Conservation (phyloP, 345 rosid species). For the Theobroma cacao region DNA sequence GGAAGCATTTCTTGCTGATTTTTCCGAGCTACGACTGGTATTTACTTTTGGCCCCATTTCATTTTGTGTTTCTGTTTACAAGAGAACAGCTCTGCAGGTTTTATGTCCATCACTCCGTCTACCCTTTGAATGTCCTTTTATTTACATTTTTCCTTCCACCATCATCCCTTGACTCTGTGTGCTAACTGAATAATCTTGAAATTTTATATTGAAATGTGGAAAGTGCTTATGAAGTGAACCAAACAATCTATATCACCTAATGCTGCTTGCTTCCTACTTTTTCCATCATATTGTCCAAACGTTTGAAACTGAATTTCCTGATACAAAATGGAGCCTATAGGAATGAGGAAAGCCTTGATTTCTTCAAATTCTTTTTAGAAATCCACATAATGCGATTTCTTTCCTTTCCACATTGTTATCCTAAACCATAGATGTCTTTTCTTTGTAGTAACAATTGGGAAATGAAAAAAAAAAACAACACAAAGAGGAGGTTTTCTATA, state of each 20-base stretch:
- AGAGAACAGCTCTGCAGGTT: background rate
- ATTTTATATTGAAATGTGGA: too few relatives aligned
- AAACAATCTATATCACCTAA: too few relatives aligned
- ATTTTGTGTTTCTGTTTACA: background rate
- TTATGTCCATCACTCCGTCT: background rate
- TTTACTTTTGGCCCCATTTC: background rate
- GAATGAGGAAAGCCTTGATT: background rate
- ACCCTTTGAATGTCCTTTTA: background rate
- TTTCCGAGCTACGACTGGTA: slow-evolving; percentile 71
- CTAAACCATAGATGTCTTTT: background rate
- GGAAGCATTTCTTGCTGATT: slow-evolving; percentile 77
- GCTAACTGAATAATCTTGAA: background rate
- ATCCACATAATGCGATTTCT: background rate
- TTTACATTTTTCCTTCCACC: background rate
- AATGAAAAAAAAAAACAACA: background rate
- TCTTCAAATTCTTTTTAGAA: background rate
- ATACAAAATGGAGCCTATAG: background rate
- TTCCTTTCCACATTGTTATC: background rate
- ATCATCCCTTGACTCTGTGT: background rate
- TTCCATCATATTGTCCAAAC: too few relatives aligned
- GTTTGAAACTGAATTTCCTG: background rate
- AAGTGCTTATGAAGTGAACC: too few relatives aligned
- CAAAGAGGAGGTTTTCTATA: background rate
- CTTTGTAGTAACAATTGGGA: background rate
- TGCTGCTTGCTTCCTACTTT: too few relatives aligned